Conservation (phyloP, 208 protist genomes). For the Leishmania guyanensis region DNA sequence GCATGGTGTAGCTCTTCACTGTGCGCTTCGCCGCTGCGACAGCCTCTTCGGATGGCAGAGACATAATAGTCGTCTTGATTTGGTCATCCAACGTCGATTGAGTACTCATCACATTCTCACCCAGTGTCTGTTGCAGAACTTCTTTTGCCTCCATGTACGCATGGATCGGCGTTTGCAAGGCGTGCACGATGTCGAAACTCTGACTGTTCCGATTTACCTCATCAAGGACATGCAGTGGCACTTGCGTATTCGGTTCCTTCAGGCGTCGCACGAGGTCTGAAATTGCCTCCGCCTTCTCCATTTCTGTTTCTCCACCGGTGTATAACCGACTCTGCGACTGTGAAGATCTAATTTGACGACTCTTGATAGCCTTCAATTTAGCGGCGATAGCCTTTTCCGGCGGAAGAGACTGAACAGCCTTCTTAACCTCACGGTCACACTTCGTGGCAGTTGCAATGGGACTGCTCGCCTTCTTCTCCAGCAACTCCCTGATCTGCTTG, state of each 20-base stretch:
- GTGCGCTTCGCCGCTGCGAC: conserved; percentile 32
- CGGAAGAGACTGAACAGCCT: conserved; percentile 41
- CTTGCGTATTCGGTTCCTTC: conserved; percentile 27
- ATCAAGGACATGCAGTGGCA: conserved; percentile 41
- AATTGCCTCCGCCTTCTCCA: conserved; percentile 45
- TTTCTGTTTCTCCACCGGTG: conserved; percentile 1
- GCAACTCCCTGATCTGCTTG: conserved; percentile 38
- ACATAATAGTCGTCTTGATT: conserved; percentile 50
- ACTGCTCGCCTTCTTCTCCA: conserved; percentile 48
- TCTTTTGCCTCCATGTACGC: conserved; percentile 68
- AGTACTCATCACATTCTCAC: conserved; percentile 2
- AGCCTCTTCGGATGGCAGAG: conserved; percentile 38
- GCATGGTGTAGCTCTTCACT: conserved; percentile 17
- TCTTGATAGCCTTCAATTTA: conserved; percentile 38
- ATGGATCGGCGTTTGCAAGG: conserved; percentile 41
- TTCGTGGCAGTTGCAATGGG: conserved; percentile 25
- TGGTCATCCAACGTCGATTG: conserved; percentile 17
- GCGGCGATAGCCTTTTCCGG: conserved; percentile 34
- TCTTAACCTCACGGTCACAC: conserved; percentile 33
- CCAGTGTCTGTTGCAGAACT: conserved; percentile 15
- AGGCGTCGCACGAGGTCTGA: conserved; percentile 38
- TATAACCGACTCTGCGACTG: conserved; percentile 12
- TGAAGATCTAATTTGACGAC: conserved; percentile 19
- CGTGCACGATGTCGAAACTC: conserved; percentile 45
- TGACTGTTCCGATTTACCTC: conserved; percentile 57